Percentiles rank a stretch among this genome's conserved stretches.
phyloP scores from a whole-genome alignment of 768 basidiomycete species.

The Mycena haematopus region DNA sequence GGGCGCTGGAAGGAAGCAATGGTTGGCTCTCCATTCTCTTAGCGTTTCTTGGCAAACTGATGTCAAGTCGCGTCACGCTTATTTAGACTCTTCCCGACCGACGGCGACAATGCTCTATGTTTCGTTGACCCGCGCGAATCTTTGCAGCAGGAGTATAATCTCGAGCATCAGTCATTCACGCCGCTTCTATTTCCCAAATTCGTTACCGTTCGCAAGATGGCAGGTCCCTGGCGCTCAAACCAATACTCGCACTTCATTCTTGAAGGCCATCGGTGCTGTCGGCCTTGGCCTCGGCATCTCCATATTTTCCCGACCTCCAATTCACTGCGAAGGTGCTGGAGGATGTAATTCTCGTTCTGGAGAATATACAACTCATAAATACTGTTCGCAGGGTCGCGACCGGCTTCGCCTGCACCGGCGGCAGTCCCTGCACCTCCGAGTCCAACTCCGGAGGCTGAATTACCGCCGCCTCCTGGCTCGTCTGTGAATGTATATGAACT shows the following conservation, averaged over 20 bases:
- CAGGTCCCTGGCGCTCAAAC: neutral
- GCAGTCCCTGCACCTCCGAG: slow-evolving; percentile 6
- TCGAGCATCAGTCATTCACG: slow-evolving; percentile 15
- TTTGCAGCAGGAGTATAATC: slow-evolving; percentile 8
- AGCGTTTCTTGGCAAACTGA: no score
- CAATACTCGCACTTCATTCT: slow-evolving; percentile 9
- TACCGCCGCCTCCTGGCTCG: slow-evolving; percentile 69
- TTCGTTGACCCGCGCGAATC: slow-evolving; percentile 1
- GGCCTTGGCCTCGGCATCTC: slow-evolving; percentile 34
- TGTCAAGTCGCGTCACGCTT: neutral
- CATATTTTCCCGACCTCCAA: slow-evolving; percentile 37
- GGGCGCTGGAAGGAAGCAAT: slow-evolving; percentile 40
- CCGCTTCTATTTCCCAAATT: slow-evolving; percentile 16
- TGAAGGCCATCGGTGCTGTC: slow-evolving; percentile 28
- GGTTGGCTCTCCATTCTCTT: slow-evolving; percentile 49
- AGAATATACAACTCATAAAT: neutral
- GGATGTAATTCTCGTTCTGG: neutral
- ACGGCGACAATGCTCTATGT: slow-evolving; percentile 1
- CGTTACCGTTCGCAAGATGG: slow-evolving; percentile 4
- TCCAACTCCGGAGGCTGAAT: slow-evolving; percentile 19
- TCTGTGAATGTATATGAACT: slow-evolving; percentile 82
- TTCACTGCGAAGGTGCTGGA: slow-evolving; percentile 62
- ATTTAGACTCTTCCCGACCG: no score
- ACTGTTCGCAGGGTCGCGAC: slow-evolving; percentile 18
- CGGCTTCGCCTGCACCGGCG: slow-evolving; percentile 23